Conservation (phyloP, 208 protist species). For the Tritrichomonas foetus region DNA sequence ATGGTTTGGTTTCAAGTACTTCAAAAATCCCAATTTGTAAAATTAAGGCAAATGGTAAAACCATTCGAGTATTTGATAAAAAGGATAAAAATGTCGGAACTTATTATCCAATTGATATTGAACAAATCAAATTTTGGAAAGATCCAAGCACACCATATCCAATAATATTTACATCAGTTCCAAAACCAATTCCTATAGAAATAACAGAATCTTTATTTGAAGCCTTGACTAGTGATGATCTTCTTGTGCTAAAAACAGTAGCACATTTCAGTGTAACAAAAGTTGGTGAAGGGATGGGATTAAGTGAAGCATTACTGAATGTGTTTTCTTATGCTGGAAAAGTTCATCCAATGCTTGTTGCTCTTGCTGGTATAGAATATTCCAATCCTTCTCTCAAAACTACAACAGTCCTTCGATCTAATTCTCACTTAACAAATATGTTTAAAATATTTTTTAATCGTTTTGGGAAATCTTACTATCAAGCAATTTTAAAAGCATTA, state of each 20-base stretch:
- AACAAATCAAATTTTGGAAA: no score
- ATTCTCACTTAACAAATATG: constrained; percentile 8
- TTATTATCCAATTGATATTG: no score
- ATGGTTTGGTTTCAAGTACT: no score
- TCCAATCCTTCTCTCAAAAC: not conserved
- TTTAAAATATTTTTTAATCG: not conserved
- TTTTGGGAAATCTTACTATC: not conserved
- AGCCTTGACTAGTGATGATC: not conserved
- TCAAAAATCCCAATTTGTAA: no score
- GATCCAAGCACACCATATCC: no score
- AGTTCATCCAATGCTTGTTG: not conserved
- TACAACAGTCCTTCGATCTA: not conserved
- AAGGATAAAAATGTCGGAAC: no score
- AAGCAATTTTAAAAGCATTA: not conserved
- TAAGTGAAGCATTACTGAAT: not conserved
- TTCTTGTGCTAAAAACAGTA: not conserved
- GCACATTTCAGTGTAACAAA: not conserved
- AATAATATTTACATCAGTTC: no score
- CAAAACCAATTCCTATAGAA: no score
- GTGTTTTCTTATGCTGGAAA: not conserved
- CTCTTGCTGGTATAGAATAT: not conserved
- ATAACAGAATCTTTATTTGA: not conserved
- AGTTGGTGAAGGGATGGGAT: not conserved
- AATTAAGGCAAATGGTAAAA: no score
- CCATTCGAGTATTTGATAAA: no score